Conservation (phyloP, 2,329 filamentous ascomycete species). For the Mycogone perniciosa region DNA sequence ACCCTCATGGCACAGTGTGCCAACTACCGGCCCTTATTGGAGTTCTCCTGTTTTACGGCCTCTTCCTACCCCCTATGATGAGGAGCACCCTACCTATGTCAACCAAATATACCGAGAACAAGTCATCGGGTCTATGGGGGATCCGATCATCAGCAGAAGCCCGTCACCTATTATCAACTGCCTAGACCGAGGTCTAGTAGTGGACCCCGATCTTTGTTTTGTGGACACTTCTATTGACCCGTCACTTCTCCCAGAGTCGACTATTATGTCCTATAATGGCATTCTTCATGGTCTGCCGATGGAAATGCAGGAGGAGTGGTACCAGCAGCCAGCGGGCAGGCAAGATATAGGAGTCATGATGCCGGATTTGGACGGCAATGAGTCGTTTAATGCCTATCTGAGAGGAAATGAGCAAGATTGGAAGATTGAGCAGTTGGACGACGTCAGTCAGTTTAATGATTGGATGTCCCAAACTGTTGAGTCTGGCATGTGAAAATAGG, state of each 20-base stretch:
- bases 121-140: neutral
- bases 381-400: constrained; percentile 25
- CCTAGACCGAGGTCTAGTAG: neutral
- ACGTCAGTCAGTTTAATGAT: constrained; percentile 24
- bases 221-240: constrained; percentile 12
- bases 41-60: neutral
- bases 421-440: constrained; percentile 29
- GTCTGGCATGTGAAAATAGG: neutral
- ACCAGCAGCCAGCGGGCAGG: neutral
- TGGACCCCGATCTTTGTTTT: neutral
- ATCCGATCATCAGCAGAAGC: neutral
- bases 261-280: neutral
- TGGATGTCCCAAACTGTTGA: constrained; percentile 21
- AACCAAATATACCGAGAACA: neutral
- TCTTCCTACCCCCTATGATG: neutral
- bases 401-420: constrained; percentile 29
- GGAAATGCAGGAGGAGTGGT: neutral
- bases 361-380: constrained; percentile 13
- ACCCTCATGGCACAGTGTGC: neutral
- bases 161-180: neutral
- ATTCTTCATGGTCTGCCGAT: neutral
- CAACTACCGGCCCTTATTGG: neutral
- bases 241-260: constrained; percentile 2
- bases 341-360: constrained; percentile 5
- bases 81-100: neutral